These are phyloP conservation scores for Athelia psychrophila DNA, from an alignment of 1,284 basidiomycete species.

Conservation along the genomic window DNA sequence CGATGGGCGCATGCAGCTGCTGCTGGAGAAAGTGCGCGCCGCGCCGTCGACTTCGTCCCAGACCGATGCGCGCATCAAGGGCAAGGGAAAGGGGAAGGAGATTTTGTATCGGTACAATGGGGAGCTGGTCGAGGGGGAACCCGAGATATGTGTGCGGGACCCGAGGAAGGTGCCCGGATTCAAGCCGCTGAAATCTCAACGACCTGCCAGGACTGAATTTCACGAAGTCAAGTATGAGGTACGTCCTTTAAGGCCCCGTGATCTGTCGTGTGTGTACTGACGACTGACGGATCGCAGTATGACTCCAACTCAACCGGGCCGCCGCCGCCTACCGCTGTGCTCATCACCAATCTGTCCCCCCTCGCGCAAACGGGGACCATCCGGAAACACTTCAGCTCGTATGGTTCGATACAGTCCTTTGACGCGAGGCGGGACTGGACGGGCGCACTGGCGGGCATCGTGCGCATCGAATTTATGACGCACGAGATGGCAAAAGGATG, in stretches of 20 bases:
- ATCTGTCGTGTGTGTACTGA: neutral
- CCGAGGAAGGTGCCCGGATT: conserved; percentile 48
- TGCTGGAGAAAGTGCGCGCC: conserved; percentile 51
- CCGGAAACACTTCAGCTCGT: conserved; percentile 62
- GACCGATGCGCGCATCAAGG: conserved; percentile 45
- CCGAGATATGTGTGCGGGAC: conserved; percentile 45
- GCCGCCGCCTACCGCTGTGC: conserved; percentile 74
- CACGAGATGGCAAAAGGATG: conserved; percentile 65
- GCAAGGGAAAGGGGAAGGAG: conserved; percentile 64
- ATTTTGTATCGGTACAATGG: conserved; percentile 54
- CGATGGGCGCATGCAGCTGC: conserved; percentile 40
- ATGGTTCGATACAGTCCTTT: conserved; percentile 70
- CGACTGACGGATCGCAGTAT: conserved; percentile 45
- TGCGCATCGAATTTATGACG: conserved; percentile 67
- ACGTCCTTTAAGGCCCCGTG: conserved; percentile 22
- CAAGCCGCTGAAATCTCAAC: conserved; percentile 28
- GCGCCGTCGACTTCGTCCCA: conserved; percentile 30
- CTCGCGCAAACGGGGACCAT: conserved; percentile 70
- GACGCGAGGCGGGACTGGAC: conserved; percentile 84
- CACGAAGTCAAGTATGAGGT: conserved; percentile 61
- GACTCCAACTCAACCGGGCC: conserved; percentile 75
- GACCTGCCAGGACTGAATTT: conserved; percentile 43
- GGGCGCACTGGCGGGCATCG: conserved; percentile 82
- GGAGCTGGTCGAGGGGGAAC: conserved; percentile 48
- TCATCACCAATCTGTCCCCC: conserved; percentile 73